These are phyloP conservation scores for Craspedostauros australis DNA, from an alignment of 108 stramenopile species.

Conservation along the genomic window DNA sequence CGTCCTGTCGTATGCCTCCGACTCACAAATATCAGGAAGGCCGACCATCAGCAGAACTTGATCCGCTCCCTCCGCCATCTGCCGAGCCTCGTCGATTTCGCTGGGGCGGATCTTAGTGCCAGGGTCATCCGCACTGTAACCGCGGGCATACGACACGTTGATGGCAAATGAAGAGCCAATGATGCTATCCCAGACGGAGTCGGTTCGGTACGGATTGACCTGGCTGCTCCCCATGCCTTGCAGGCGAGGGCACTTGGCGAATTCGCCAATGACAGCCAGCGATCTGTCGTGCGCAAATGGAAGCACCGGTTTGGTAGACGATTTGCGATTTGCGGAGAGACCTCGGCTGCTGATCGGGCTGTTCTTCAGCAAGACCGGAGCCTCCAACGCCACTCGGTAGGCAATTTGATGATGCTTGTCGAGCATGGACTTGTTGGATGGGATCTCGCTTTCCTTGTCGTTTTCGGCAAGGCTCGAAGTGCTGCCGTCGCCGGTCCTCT, in stretches of 20 bases:
- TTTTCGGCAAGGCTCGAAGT: too few species aligned
- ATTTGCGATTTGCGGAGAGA: not conserved
- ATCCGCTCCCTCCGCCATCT: slow-evolving; percentile 15
- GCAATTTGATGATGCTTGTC: slow-evolving; percentile 35
- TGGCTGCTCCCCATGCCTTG: slow-evolving; percentile 50
- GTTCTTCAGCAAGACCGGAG: slow-evolving; percentile 44
- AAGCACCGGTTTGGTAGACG: too few species aligned
- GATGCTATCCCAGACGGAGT: slow-evolving; percentile 23
- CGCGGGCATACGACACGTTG: slow-evolving; percentile 23
- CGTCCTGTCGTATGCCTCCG: slow-evolving; percentile 60
- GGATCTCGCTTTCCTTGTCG: not conserved
- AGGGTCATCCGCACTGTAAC: slow-evolving; percentile 33
- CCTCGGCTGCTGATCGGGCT: slow-evolving; percentile 16
- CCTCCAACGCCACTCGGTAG: slow-evolving; percentile 25
- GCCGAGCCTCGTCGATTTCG: slow-evolving; percentile 26
- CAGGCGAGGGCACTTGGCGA: slow-evolving; percentile 36
- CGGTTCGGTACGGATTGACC: slow-evolving; percentile 24
- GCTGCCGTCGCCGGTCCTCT: too few species aligned
- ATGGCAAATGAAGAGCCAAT: too few species aligned
- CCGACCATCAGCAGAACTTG: slow-evolving; percentile 47
- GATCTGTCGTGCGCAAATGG: too few species aligned
- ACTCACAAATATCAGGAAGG: slow-evolving; percentile 44
- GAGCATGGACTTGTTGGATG: not conserved
- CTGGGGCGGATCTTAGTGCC: slow-evolving; percentile 11
- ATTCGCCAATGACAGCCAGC: slow-evolving; percentile 47